Evolutionary conservation across 2,329 filamentous ascomycete species (phyloP).

Genomic region (Aspergillus transmontanensis): DNA sequence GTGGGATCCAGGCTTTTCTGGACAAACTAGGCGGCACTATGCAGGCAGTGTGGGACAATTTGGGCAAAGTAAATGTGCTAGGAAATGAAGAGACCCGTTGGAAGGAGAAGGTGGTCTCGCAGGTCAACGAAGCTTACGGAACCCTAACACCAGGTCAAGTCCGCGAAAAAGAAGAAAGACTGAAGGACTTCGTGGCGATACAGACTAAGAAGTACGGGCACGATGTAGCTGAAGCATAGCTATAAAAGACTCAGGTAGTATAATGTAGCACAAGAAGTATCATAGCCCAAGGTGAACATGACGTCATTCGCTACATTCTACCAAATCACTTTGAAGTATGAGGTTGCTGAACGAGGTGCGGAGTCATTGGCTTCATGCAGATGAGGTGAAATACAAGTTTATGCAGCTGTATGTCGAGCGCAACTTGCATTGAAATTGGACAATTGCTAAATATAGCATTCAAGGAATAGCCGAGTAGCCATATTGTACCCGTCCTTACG

Average conservation of each 20-base stretch:
- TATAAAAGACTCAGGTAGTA: not conserved
- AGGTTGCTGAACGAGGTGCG: no score
- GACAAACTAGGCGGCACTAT: slow-evolving; percentile 60
- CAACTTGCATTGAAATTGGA: not conserved
- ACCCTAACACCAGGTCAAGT: slow-evolving; percentile 20
- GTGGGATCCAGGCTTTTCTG: slow-evolving; percentile 56
- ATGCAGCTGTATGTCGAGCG: not conserved
- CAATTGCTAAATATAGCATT: not conserved
- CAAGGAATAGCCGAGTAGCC: not conserved
- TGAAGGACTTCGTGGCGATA: slow-evolving; percentile 27
- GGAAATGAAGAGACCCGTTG: slow-evolving; percentile 46
- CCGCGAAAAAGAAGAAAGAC: slow-evolving; percentile 29
- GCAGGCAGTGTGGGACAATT: slow-evolving; percentile 56
- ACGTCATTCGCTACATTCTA: not conserved
- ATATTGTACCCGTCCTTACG: not conserved
- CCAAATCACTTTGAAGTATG: no score
- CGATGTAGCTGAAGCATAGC: not conserved
- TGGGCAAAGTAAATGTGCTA: slow-evolving; percentile 39
- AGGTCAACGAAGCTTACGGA: slow-evolving; percentile 53
- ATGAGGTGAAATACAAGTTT: not conserved
- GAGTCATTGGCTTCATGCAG: no score
- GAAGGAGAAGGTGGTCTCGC: slow-evolving; percentile 50
- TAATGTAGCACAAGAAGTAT: not conserved
- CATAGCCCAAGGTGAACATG: not conserved
- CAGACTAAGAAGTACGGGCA: slow-evolving; percentile 23